Evolutionary conservation across 768 basidiomycete species (phyloP).

Genomic region (Lactarius quietus): DNA sequence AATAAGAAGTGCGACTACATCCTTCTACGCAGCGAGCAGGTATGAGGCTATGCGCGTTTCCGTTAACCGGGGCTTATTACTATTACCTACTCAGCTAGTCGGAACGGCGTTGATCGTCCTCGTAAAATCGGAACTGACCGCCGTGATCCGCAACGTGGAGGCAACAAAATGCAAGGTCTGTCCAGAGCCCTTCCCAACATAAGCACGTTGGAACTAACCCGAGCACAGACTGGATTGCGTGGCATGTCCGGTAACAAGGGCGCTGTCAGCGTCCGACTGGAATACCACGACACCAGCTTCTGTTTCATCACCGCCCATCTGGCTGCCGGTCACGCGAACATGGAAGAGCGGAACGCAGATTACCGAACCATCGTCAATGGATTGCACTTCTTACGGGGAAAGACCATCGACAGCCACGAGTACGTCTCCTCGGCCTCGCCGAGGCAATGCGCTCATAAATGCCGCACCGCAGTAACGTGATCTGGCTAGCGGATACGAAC

Average conservation of each 20-base stretch:
- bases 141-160: conserved; percentile 88
- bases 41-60: conserved; percentile 29
- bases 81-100: conserved; percentile 65
- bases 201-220: not conserved
- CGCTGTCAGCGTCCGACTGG: conserved; percentile 88
- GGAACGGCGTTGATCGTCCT: conserved; percentile 89
- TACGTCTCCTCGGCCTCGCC: conserved; percentile 40
- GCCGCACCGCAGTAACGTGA: conserved; percentile 62
- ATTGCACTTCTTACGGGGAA: conserved; percentile 85
- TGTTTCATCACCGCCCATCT: conserved; percentile 96
- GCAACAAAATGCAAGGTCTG: conserved; percentile 85
- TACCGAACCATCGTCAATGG: conserved; percentile 83
- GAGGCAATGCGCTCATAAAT: conserved; percentile 2
- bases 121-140: conserved; percentile 71
- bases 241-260: conserved; percentile 99
- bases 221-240: conserved; percentile 67
- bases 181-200: not conserved
- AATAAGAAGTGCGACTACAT: conserved; percentile 73
- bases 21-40: conserved; percentile 90
- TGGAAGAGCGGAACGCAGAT: conserved; percentile 89
- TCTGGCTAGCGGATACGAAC: conserved; percentile 96
- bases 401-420: conserved; percentile 88
- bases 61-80: conserved; percentile 2
- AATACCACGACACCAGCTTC: conserved; percentile 86
- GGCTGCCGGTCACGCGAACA: conserved; percentile 90